Evolutionary conservation across 257 asterid species (phyloP).

Genomic region (Capsicum baccatum): DNA sequence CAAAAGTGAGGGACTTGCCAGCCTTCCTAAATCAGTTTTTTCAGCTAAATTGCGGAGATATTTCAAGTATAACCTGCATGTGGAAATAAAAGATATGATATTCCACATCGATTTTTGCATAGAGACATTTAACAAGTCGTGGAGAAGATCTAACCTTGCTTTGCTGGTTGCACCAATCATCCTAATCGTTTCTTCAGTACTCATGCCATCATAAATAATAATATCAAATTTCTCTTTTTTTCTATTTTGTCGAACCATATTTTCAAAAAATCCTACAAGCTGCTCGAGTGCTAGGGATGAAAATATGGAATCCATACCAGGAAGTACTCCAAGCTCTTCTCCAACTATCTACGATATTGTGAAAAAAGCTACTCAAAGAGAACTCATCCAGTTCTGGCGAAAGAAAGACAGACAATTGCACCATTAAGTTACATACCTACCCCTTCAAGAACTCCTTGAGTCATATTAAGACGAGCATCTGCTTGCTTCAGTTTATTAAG

Average conservation of each 20-base stretch:
- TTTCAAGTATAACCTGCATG: conserved; percentile 77
- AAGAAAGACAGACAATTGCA: background rate
- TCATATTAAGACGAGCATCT: conserved; percentile 82
- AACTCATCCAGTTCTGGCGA: conserved; percentile 16
- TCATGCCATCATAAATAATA: conserved; percentile 77
- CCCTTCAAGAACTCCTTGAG: conserved; percentile 99
- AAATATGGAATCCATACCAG: conserved; percentile 98
- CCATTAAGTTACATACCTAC: conserved; percentile 66
- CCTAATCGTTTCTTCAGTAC: conserved; percentile 87
- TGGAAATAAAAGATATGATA: conserved; percentile 14
- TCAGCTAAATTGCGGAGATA: conserved; percentile 77
- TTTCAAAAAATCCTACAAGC: conserved; percentile 56
- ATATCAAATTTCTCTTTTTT: conserved; percentile 61
- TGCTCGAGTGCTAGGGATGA: conserved; percentile 76
- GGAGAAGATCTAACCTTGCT: conserved; percentile 58
- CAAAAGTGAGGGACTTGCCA: conserved; percentile 84
- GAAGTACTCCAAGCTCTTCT: conserved; percentile 97
- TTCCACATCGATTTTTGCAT: background rate
- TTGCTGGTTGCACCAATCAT: conserved; percentile 84
- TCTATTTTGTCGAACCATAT: conserved; percentile 38
- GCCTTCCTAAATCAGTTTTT: conserved; percentile 90
- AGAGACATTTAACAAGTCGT: conserved; percentile 1
- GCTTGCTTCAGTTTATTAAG: conserved; percentile 86
- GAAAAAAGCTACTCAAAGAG: conserved; percentile 36
- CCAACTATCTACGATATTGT: conserved; percentile 71